Evolutionary conservation across 345 rosid species (phyloP), one percentile per base, ranked within the genome.

Genomic region (Gossypium rotundifolium): DNA sequence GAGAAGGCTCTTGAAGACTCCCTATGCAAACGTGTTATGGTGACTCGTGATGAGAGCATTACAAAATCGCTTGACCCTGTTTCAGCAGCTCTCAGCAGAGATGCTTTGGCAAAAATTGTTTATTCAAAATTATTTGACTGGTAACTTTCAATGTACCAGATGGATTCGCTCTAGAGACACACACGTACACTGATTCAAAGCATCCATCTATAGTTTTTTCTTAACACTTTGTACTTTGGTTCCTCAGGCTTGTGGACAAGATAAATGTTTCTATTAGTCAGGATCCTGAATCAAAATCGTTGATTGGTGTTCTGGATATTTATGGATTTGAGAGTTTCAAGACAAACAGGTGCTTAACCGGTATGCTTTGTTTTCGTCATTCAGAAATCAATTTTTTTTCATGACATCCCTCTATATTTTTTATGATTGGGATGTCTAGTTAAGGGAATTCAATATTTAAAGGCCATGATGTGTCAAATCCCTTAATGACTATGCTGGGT

Each of bases 271-370:
- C 97, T 29, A 95, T 95, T 73, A 91, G 98, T 78, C 99, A 95
- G 86, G 99, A 95, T 81, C 88, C 90, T 71, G 75, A 85, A 60
- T 95, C 99, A 27, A 90, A 88, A 80, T 76, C 38, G 82, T 84
- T 93, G 49, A 93, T 95, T 73, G 99, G 98, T 27, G 93, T 95
- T 76, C 88, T 95, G 86, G 98, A 95, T 90, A 95, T 95, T 75
- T 95, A 95, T 84, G 98, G 99, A 82, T 95, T 95, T 76, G 99
- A 95, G 90, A 95, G 97, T 95, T 95, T 95, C 90, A 91, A 95
- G 96, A 95, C 98, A 88, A 95, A 95, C 99, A 95, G 99, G 99
- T 95, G 99, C 99, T 88, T 90, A 84, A 81, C 91, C 71, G 97
- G 99, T 93, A 93, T 71, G 96, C 96, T 85, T 90, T 86, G 69